These are phyloP conservation scores for Piloderma croceum DNA, from an alignment of 768 basidiomycete species.

Conservation along the genomic window DNA sequence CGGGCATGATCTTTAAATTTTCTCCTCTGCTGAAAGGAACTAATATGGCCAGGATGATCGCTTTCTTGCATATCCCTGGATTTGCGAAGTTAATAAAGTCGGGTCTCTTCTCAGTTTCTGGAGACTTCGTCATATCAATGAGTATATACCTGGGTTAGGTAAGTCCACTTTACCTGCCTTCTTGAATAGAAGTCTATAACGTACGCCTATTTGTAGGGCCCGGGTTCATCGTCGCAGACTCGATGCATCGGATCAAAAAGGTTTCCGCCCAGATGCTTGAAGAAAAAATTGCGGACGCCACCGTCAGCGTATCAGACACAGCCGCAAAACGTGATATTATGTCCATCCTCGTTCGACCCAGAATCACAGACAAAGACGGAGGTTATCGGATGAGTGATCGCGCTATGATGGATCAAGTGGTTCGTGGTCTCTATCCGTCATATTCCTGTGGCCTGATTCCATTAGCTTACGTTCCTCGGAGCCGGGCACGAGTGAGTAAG, in stretches of 20 bases:
- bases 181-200: no score
- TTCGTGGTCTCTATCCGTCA: constrained; percentile 16
- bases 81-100: no score
- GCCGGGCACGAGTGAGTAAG: constrained; percentile 32
- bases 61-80: neutral
- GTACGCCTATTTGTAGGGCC: no score
- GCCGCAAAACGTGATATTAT: constrained; percentile 46
- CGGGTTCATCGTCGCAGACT: constrained; percentile 27
- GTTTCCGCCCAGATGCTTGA: constrained; percentile 36
- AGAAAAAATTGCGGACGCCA: constrained; percentile 35
- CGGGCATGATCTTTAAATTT: no score
- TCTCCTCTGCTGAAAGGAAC: neutral
- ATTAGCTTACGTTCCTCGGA: constrained; percentile 42
- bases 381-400: constrained; percentile 40
- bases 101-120: no score
- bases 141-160: no score
- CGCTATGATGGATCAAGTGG: constrained; percentile 50
- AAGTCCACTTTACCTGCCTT: no score
- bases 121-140: no score
- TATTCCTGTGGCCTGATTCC: neutral
- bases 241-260: constrained; percentile 38
- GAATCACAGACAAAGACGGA: constrained; percentile 31
- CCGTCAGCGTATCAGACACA: constrained; percentile 28
- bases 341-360: constrained; percentile 43
- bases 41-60: neutral